Conservation (phyloP, 495 filamentous ascomycete genomes). For the Physcia stellaris region DNA sequence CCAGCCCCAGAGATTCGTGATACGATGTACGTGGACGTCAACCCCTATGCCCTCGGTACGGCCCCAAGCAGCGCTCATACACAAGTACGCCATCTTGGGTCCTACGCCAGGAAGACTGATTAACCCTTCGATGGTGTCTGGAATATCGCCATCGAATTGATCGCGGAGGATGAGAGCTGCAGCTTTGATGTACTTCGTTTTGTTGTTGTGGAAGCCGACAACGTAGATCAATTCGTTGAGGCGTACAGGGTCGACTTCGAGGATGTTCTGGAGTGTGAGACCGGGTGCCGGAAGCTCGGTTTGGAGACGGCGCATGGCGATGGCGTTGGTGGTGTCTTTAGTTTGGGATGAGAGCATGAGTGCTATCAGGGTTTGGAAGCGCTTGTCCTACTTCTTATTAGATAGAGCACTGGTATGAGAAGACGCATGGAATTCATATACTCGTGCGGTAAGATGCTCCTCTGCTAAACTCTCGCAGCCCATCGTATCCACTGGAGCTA, state of each 20-base stretch:
- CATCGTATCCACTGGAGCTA: slow-evolving; percentile 94
- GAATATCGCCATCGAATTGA: slow-evolving; percentile 62
- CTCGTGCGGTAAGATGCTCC: slow-evolving; percentile 28
- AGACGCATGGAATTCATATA: slow-evolving; percentile 25
- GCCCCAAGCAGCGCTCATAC: slow-evolving; percentile 59
- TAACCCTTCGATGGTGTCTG: slow-evolving; percentile 62
- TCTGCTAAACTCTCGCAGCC: slow-evolving; percentile 74
- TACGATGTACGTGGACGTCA: slow-evolving; percentile 65
- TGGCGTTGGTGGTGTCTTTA: slow-evolving; percentile 85
- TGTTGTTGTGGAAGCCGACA: slow-evolving; percentile 94
- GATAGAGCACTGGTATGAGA: neutral
- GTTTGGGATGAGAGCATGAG: slow-evolving; percentile 97
- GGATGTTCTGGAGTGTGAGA: slow-evolving; percentile 66
- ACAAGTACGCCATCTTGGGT: slow-evolving; percentile 95
- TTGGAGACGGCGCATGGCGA: slow-evolving; percentile 68
- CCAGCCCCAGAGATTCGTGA: slow-evolving; percentile 96
- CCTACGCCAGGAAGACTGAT: slow-evolving; percentile 80
- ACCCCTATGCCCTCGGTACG: slow-evolving; percentile 49
- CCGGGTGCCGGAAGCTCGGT: slow-evolving; percentile 47
- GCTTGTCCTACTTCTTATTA: slow-evolving; percentile 38
- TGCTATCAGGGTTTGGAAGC: slow-evolving; percentile 83
- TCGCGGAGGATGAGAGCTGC: slow-evolving; percentile 62
- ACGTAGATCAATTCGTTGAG: slow-evolving; percentile 71
- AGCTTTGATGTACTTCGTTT: slow-evolving; percentile 79
- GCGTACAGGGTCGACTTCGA: slow-evolving; percentile 50